A percentile compares a stretch with the other conserved stretches of the same genome.
phyloP scores from a whole-genome alignment of 208 protist genomes.

The Trypanosoma vivax region DNA sequence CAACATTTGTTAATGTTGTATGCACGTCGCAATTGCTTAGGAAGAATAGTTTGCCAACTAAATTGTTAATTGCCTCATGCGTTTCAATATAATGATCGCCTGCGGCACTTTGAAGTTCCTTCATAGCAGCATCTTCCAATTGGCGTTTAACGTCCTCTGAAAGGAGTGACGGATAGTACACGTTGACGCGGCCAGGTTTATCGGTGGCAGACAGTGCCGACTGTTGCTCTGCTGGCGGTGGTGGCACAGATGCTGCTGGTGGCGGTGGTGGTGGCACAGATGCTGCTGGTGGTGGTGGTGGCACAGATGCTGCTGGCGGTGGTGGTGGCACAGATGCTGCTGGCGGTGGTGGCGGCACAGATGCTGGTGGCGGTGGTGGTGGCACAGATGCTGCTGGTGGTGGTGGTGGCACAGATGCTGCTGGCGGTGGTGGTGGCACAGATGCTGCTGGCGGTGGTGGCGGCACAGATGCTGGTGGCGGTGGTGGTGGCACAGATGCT shows the following conservation, averaged over 20 bases:
- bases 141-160: conserved; percentile 28
- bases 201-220: neutral
- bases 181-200: neutral
- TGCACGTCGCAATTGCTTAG: conserved; percentile 69
- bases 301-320: neutral
- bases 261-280: neutral
- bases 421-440: conserved; percentile 6
- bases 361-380: neutral
- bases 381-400: neutral
- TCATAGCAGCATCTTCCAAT: conserved; percentile 34
- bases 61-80: conserved; percentile 62
- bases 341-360: neutral
- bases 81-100: conserved; percentile 62
- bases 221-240: neutral
- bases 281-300: neutral
- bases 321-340: neutral
- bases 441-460: conserved; percentile 1
- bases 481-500: conserved; percentile 2
- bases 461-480: conserved; percentile 1
- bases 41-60: conserved; percentile 67
- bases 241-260: neutral
- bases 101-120: conserved; percentile 37
- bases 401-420: conserved; percentile 14
- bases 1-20: conserved; percentile 55
- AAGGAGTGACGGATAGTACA: conserved; percentile 17